Conservation (phyloP, 352 stramenopile genomes). For the Globisporangium abappressorium region DNA sequence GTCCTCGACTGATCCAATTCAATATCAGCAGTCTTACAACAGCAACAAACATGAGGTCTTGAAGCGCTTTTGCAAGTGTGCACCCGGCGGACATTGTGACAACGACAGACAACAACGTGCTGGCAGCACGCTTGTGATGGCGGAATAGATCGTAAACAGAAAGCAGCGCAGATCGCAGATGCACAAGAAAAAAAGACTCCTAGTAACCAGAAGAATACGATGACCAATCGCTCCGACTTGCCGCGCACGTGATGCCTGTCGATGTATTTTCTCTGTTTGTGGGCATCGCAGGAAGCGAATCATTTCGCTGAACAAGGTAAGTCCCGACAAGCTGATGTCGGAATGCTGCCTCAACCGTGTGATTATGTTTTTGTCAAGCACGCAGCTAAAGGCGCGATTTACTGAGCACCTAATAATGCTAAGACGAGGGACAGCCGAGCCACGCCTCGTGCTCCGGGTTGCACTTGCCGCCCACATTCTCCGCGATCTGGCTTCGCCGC, state of each 20-base stretch:
- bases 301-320: not conserved
- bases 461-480: not conserved
- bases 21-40: not conserved
- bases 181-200: not conserved
- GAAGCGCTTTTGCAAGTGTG: not conserved
- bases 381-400: no score
- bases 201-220: not conserved
- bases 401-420: not conserved
- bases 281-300: not conserved
- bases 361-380: no score
- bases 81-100: not conserved
- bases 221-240: not conserved
- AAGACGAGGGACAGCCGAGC: not conserved
- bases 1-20: slow-evolving; percentile 56
- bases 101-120: not conserved
- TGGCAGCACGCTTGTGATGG: not conserved
- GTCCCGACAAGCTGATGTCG: no score
- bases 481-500: not conserved
- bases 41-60: not conserved
- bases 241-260: not conserved
- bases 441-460: not conserved
- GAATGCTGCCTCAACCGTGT: no score
- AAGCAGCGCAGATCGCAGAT: not conserved
- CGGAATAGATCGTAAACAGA: not conserved
- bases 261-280: not conserved